Conservation (phyloP, 441 rosid species). For the Erodium texanum region DNA sequence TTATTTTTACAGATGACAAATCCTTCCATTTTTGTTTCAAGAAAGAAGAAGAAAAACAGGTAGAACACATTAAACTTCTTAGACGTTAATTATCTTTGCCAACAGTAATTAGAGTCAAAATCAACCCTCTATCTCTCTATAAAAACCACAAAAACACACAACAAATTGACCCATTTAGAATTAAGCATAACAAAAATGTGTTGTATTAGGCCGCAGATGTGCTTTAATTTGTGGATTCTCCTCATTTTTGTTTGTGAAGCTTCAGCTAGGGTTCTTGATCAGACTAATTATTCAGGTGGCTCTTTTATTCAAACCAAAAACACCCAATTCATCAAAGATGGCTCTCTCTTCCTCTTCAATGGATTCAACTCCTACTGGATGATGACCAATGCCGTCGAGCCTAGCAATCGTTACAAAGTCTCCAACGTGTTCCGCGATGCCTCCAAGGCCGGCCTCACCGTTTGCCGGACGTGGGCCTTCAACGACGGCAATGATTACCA, state of each 20-base stretch:
- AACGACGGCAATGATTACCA: constrained; percentile 36
- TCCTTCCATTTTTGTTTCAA: neutral
- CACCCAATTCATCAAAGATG: constrained; percentile 32
- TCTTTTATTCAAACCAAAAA: constrained; percentile 18
- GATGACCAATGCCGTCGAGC: constrained; percentile 33
- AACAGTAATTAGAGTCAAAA: neutral
- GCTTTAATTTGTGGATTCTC: neutral
- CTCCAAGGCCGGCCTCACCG: constrained; percentile 21
- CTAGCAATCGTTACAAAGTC: constrained; percentile 28
- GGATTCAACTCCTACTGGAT: constrained; percentile 56
- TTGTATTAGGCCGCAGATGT: too few species aligned
- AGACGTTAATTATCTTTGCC: too few species aligned
- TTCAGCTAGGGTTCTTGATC: constrained; percentile 2
- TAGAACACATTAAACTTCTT: too few species aligned
- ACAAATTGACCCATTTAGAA: neutral
- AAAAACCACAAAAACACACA: too few species aligned
- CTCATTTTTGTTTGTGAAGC: constrained; percentile 11
- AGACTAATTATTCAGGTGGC: constrained; percentile 18
- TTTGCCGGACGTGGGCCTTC: constrained; percentile 60
- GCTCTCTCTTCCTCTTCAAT: constrained; percentile 37
- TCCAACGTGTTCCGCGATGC: constrained; percentile 30
- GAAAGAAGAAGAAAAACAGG: too few species aligned
- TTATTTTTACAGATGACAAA: neutral
- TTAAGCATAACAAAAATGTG: neutral
- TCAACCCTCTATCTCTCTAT: neutral